phyloP scores from a whole-genome alignment of 2,329 filamentous ascomycete species.

The Macrophomina pseudophaseolina region DNA sequence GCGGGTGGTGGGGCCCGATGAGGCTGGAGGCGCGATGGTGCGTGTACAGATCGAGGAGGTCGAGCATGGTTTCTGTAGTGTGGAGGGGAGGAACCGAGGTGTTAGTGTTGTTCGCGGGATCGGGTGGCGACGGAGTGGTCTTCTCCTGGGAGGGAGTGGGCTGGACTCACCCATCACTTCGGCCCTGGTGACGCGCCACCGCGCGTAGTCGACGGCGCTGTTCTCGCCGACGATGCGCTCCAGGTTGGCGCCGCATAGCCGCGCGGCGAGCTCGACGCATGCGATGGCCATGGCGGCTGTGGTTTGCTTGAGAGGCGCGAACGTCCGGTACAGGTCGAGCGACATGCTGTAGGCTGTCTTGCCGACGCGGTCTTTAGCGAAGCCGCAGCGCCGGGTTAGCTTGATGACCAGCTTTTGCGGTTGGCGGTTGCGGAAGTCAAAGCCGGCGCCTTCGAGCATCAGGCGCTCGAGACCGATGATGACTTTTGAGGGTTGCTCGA shows the following conservation, averaged over 20 bases:
- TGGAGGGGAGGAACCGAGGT: not conserved
- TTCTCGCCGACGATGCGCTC: slow-evolving; percentile 51
- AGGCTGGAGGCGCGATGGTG: slow-evolving; percentile 78
- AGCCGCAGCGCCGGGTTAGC: slow-evolving; percentile 66
- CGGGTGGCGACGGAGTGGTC: too few relatives aligned
- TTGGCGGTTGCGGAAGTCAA: slow-evolving; percentile 90
- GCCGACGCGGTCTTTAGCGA: slow-evolving; percentile 62
- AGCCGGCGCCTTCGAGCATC: slow-evolving; percentile 89
- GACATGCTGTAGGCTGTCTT: slow-evolving; percentile 79
- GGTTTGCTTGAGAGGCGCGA: slow-evolving; percentile 87
- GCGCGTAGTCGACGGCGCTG: slow-evolving; percentile 53
- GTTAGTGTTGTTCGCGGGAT: not conserved
- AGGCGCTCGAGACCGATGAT: slow-evolving; percentile 90
- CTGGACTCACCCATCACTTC: slow-evolving; percentile 50
- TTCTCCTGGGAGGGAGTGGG: not conserved
- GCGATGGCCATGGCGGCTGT: slow-evolving; percentile 84
- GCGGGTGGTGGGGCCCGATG: slow-evolving; percentile 72
- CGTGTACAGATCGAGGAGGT: slow-evolving; percentile 90
- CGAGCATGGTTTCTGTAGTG: slow-evolving; percentile 77
- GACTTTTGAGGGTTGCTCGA: slow-evolving; percentile 77
- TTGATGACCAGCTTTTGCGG: slow-evolving; percentile 87
- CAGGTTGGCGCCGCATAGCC: slow-evolving; percentile 65
- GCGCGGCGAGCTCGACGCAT: slow-evolving; percentile 78
- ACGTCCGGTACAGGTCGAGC: slow-evolving; percentile 90
- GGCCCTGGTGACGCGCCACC: slow-evolving; percentile 50